Conservation (phyloP, 129 eudicot genomes). For the Flaveria sonorensis region DNA sequence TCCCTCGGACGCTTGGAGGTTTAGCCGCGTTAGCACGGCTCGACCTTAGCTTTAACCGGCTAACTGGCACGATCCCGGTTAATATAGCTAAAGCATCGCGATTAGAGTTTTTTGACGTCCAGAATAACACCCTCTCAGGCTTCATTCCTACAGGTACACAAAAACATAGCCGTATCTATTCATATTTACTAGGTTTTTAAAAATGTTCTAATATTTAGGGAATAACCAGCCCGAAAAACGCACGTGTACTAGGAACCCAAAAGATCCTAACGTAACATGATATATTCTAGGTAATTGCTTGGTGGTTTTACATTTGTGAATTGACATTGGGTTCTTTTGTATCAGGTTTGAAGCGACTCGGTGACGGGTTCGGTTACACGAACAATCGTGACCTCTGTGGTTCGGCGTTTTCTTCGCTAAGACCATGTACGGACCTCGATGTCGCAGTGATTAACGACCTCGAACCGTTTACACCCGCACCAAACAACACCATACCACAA, state of each 20-base stretch:
- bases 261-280: too few relatives aligned
- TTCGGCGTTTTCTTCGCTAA: slow-evolving; percentile 47
- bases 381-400: slow-evolving; percentile 80
- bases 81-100: slow-evolving; percentile 47
- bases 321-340: neutral
- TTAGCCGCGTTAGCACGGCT: slow-evolving; percentile 60
- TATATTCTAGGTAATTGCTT: too few relatives aligned
- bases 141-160: slow-evolving; percentile 66
- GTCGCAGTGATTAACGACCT: slow-evolving; percentile 36
- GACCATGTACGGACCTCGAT: slow-evolving; percentile 70
- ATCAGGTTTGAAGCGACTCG: slow-evolving; percentile 62
- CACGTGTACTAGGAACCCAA: too few relatives aligned
- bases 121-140: slow-evolving; percentile 75
- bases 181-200: too few relatives aligned
- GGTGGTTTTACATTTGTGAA: too few relatives aligned
- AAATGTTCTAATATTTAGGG: too few relatives aligned
- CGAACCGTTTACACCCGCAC: slow-evolving; percentile 44
- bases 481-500: slow-evolving; percentile 28
- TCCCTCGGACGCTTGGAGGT: slow-evolving; percentile 66
- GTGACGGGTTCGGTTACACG: slow-evolving; percentile 45
- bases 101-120: slow-evolving; percentile 61
- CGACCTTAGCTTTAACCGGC: slow-evolving; percentile 68
- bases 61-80: slow-evolving; percentile 61
- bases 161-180: too few relatives aligned
- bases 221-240: too few relatives aligned